A percentile compares a stretch with the other conserved stretches of the same genome.
phyloP scores from a whole-genome alignment of 106 monocot species.

The Allium cepa region DNA sequence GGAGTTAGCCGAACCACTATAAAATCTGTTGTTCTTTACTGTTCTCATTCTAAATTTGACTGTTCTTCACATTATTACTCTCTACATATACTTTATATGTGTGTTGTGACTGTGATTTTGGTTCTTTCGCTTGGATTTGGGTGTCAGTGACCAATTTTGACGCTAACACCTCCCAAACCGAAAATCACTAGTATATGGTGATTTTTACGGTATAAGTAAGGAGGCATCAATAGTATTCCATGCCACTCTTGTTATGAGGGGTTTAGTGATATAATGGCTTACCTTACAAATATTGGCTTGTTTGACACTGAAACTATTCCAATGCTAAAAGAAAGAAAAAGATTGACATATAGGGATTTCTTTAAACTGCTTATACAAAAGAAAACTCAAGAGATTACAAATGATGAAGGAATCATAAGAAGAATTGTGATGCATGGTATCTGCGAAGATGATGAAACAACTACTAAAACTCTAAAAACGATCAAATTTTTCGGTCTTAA shows the following conservation, averaged over 20 bases:
- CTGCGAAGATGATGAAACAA: constrained; percentile 44
- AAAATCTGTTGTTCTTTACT: no score
- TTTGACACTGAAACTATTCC: constrained; percentile 64
- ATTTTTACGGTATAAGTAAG: constrained; percentile 75
- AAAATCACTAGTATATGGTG: no score
- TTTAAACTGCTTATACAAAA: no score
- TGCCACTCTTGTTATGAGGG: constrained; percentile 77
- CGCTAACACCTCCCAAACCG: no score
- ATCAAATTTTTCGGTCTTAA: no score
- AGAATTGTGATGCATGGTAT: constrained; percentile 44
- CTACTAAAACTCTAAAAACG: constrained; percentile 52
- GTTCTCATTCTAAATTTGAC: no score
- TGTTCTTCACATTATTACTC: no score
- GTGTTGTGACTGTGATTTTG: no score
- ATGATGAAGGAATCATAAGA: constrained; percentile 49
- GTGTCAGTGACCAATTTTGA: no score
- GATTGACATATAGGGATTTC: constrained; percentile 54
- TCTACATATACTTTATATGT: no score
- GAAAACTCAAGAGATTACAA: neutral
- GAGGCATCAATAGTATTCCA: constrained; percentile 88
- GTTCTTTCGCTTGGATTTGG: no score
- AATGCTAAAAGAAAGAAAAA: constrained; percentile 35
- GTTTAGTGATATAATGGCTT: constrained; percentile 90
- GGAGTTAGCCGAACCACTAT: no score
- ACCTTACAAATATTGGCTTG: constrained; percentile 73